Evolutionary conservation across 148 eudicot species (phyloP).

Genomic region (Fagopyrum tataricum): DNA sequence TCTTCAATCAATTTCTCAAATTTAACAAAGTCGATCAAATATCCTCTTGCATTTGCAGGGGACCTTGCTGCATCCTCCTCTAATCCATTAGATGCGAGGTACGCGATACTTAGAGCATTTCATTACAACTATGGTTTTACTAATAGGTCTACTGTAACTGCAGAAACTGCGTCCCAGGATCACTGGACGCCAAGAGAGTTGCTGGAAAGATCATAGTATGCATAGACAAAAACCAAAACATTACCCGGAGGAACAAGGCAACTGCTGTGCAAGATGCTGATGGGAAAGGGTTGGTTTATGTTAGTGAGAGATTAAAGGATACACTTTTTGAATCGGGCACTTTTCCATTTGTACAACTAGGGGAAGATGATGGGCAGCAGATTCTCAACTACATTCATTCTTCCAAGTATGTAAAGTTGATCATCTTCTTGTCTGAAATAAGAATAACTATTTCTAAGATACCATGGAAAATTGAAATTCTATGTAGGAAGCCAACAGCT

Average conservation of each 20-base stretch:
- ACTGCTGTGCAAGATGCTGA: constrained; percentile 51
- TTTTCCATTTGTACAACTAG: constrained; percentile 45
- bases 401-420: constrained; percentile 29
- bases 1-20: constrained; percentile 45
- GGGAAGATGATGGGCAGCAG: constrained; percentile 30
- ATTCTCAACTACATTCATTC: constrained; percentile 56
- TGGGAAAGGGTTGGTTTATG: constrained; percentile 51
- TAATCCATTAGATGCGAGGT: constrained; percentile 56
- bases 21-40: constrained; percentile 26
- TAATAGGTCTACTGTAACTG: neutral
- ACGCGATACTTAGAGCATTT: neutral
- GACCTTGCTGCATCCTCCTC: constrained; percentile 37
- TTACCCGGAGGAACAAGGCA: constrained; percentile 35
- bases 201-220: constrained; percentile 57
- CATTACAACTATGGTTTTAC: neutral
- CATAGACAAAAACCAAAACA: constrained; percentile 24
- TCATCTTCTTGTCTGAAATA: neutral
- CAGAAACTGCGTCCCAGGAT: constrained; percentile 65
- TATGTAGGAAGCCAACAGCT: constrained; percentile 39
- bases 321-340: constrained; percentile 44
- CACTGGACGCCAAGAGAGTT: constrained; percentile 38
- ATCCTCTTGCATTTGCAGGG: constrained; percentile 51
- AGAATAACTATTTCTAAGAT: neutral
- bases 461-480: neutral
- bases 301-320: constrained; percentile 23